A percentile compares a stretch with the other conserved stretches of the same genome.
These are phyloP conservation scores for Gastrolobium bilobum DNA, from an alignment of 306 rosid species.

Conservation along the genomic window DNA sequence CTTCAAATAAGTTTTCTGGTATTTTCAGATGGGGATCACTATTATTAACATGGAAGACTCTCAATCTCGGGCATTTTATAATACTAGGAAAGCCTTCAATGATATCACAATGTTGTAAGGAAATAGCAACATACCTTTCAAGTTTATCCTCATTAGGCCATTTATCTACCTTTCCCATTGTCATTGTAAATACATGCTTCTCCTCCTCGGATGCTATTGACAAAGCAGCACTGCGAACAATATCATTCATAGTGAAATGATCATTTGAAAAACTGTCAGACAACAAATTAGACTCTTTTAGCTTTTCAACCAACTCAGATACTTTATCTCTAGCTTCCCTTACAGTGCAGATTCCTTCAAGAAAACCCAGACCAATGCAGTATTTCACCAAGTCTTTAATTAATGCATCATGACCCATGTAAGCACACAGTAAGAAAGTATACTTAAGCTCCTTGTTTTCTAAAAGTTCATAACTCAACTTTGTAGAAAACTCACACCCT, in stretches of 20 bases:
- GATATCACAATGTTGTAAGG: no score
- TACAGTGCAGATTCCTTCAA: no score
- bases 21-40: background rate
- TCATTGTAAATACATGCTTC: no score
- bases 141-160: no score
- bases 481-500: background rate
- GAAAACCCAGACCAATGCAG: no score
- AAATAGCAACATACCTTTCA: no score
- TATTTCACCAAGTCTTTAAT: background rate
- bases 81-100: background rate
- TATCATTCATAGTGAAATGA: conserved; percentile 3
- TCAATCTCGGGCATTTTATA: background rate
- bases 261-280: background rate
- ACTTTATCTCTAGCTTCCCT: background rate
- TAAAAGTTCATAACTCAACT: no score
- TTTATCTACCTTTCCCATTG: no score
- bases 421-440: no score
- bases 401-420: background rate
- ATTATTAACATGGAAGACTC: background rate
- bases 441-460: no score
- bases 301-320: background rate
- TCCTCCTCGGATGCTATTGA: no score
- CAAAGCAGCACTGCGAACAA: background rate
- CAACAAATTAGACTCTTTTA: background rate
- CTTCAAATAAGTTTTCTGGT: background rate